Evolutionary conservation across 2,329 filamentous ascomycete genomes (phyloP).

Genomic region (Venturia nashicola): DNA sequence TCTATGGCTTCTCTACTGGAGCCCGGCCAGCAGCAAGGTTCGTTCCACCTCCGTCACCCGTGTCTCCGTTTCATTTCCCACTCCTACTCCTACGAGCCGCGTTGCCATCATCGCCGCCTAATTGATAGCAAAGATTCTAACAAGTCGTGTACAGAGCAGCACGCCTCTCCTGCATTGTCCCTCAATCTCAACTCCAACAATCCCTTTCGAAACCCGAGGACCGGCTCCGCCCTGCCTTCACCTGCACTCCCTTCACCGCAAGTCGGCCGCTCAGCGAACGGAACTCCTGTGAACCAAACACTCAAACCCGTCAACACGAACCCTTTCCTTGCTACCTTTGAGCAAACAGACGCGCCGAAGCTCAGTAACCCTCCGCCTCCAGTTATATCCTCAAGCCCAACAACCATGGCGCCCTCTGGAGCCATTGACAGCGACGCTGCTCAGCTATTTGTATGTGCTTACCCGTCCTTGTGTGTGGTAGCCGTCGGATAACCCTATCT

Average conservation of each 20-base stretch:
- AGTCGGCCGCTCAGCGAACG: constrained; percentile 45
- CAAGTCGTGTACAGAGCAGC: neutral
- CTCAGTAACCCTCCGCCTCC: neutral
- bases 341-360: constrained; percentile 25
- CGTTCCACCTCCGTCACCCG: neutral
- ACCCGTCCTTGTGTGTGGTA: constrained; percentile 6
- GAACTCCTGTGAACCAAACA: neutral
- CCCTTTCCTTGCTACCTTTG: constrained; percentile 56
- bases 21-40: neutral
- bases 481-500: neutral
- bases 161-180: constrained; percentile 36
- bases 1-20: neutral
- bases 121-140: neutral
- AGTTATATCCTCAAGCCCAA: neutral
- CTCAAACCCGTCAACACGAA: constrained; percentile 37
- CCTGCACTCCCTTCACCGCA: constrained; percentile 23
- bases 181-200: constrained; percentile 65
- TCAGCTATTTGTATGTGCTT: constrained; percentile 54
- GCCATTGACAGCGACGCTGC: constrained; percentile 26
- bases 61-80: neutral
- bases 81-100: neutral
- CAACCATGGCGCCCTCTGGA: neutral
- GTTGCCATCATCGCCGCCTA: neutral
- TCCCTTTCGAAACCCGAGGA: constrained; percentile 60
- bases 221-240: constrained; percentile 41